Evolutionary conservation across 2,329 filamentous ascomycete species (phyloP).

Genomic region (Monilinia vaccinii-corymbosi): DNA sequence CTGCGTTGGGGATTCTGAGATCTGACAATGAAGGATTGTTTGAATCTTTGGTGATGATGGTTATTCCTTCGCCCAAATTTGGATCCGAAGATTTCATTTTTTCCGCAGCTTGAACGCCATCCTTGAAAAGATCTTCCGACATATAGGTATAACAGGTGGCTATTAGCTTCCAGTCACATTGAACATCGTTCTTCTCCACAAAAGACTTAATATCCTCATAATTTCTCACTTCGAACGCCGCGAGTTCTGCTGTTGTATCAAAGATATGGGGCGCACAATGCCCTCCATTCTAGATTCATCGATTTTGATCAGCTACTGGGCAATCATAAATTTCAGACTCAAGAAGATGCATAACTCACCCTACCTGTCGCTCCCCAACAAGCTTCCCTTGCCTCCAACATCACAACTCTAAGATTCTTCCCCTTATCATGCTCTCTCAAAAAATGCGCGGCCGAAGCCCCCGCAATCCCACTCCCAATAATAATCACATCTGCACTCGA

Average conservation of each 20-base stretch:
- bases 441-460: constrained; percentile 59
- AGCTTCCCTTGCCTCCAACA: constrained; percentile 71
- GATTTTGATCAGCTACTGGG: background rate
- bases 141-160: constrained; percentile 58
- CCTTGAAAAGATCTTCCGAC: constrained; percentile 43
- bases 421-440: constrained; percentile 38
- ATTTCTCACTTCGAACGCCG: constrained; percentile 64
- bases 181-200: constrained; percentile 46
- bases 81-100: constrained; percentile 43
- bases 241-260: constrained; percentile 48
- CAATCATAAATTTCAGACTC: background rate
- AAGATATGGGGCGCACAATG: constrained; percentile 71
- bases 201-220: constrained; percentile 51
- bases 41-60: constrained; percentile 28
- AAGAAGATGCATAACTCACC: constrained; percentile 38
- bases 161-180: constrained; percentile 60
- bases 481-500: constrained; percentile 57
- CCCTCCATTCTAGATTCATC: constrained; percentile 47
- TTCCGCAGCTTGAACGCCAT: constrained; percentile 42
- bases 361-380: constrained; percentile 80
- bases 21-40: constrained; percentile 34
- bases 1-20: constrained; percentile 46
- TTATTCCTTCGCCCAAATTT: constrained; percentile 41
- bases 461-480: constrained; percentile 68
- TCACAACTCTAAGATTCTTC: constrained; percentile 46